Evolutionary conservation across 352 stramenopile genomes (phyloP).

Genomic region (Globisporangium iwayamae): DNA sequence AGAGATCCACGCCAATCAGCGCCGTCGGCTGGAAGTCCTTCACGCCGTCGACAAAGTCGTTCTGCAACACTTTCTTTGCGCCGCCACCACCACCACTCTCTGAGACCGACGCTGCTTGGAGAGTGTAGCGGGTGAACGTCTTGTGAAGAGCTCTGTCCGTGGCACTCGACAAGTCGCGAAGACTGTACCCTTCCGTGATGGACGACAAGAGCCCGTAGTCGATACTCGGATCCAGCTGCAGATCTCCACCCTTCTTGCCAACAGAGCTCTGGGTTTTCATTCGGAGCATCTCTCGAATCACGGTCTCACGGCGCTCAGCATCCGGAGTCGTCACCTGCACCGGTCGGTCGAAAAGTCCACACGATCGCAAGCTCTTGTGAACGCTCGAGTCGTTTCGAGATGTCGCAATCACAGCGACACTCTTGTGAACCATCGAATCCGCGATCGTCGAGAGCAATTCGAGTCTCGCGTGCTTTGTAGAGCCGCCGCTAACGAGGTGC

Average conservation of each 20-base stretch:
- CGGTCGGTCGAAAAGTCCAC: conserved; percentile 66
- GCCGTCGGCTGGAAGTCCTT: conserved; percentile 80
- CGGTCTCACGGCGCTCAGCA: conserved; percentile 51
- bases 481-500: conserved; percentile 8
- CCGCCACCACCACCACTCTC: no score
- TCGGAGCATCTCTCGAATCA: conserved; percentile 58
- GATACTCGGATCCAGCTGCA: conserved; percentile 48
- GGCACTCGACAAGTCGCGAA: conserved; percentile 72
- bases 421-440: conserved; percentile 59
- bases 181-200: conserved; percentile 74
- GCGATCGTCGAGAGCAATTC: conserved; percentile 48
- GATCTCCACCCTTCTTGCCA: conserved; percentile 12
- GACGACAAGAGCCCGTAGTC: conserved; percentile 61
- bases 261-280: conserved; percentile 32
- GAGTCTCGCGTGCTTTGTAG: conserved; percentile 18
- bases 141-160: conserved; percentile 69
- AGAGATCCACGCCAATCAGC: conserved; percentile 75
- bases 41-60: conserved; percentile 72
- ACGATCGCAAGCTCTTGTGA: conserved; percentile 58
- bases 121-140: conserved; percentile 42
- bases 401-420: conserved; percentile 56
- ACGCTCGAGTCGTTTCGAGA: conserved; percentile 59
- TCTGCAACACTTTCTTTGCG: conserved; percentile 36
- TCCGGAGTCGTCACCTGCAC: conserved; percentile 60
- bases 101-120: background rate